phyloP scores from a whole-genome alignment of 495 filamentous ascomycete species.

The Penicillium lividum region DNA sequence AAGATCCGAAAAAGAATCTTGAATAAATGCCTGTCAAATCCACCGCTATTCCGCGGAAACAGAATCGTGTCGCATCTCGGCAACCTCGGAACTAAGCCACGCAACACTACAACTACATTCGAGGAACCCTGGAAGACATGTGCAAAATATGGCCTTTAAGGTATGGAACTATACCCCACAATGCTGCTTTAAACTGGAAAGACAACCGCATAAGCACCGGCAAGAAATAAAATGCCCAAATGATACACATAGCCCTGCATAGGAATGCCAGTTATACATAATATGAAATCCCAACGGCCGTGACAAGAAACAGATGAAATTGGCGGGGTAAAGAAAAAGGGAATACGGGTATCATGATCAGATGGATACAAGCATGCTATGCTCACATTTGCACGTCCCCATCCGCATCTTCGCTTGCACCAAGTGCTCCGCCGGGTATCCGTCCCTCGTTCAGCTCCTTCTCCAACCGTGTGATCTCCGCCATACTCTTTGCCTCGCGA shows the following conservation, averaged over 20 bases:
- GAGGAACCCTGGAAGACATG: not conserved
- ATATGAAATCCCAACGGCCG: conserved; percentile 18
- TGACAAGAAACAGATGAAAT: conserved; percentile 13
- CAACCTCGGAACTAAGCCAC: not conserved
- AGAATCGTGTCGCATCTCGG: not conserved
- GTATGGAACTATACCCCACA: conserved; percentile 17
- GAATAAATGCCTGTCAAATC: no score
- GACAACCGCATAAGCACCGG: conserved; percentile 14
- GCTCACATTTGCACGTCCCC: conserved; percentile 40
- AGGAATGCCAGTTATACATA: conserved; percentile 14
- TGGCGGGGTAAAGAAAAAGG: conserved; percentile 2
- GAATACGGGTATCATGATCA: conserved; percentile 16
- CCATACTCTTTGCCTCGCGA: conserved; percentile 78
- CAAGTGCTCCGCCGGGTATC: conserved; percentile 67
- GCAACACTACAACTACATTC: not conserved
- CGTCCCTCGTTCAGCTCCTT: conserved; percentile 84
- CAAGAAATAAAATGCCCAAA: conserved; percentile 19
- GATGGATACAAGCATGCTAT: conserved; percentile 2
- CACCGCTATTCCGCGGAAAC: not conserved
- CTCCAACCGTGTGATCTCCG: conserved; percentile 80
- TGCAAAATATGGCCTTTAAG: conserved; percentile 12
- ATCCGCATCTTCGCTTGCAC: conserved; percentile 37
- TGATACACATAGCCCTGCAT: conserved; percentile 19
- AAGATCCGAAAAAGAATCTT: no score
- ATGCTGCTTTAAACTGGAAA: conserved; percentile 19